phyloP scores from a whole-genome alignment of 164 flowering plant genomes.

The Nymphaea colorata region DNA sequence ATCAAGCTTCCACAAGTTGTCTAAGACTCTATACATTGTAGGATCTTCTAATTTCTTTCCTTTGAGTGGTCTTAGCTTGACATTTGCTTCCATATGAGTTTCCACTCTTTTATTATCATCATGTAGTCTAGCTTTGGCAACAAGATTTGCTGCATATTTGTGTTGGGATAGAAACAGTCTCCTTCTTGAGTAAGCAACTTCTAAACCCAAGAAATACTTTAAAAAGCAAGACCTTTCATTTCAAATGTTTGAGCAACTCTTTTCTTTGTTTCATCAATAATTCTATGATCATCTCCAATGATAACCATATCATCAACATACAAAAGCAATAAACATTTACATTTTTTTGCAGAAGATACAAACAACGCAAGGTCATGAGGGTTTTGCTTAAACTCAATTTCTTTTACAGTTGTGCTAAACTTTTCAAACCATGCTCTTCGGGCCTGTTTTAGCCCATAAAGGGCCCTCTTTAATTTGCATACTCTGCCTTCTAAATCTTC shows the following conservation, averaged over 20 bases:
- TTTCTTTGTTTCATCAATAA: background rate
- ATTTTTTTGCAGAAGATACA: background rate
- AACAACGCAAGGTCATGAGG: background rate
- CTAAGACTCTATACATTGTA: background rate
- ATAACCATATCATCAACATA: constrained; percentile 2
- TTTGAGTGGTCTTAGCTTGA: background rate
- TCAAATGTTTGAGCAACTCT: background rate
- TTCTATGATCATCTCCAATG: background rate
- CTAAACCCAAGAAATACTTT: background rate
- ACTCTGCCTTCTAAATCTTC: background rate
- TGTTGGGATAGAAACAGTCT: background rate
- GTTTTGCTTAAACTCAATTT: background rate
- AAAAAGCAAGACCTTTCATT: too few relatives aligned
- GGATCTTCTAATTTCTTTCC: background rate
- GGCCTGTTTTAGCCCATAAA: constrained; percentile 1
- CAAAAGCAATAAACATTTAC: background rate
- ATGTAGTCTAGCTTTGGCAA: background rate
- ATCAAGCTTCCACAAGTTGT: background rate
- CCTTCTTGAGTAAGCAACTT: background rate
- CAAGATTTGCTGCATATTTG: background rate
- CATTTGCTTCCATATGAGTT: background rate
- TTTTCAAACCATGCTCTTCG: background rate
- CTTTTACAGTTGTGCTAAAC: background rate
- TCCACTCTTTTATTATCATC: background rate
- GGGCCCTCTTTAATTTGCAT: background rate